Evolutionary conservation across 2,329 filamentous ascomycete genomes (phyloP).

Genomic region (Trichoderma arundinaceum): DNA sequence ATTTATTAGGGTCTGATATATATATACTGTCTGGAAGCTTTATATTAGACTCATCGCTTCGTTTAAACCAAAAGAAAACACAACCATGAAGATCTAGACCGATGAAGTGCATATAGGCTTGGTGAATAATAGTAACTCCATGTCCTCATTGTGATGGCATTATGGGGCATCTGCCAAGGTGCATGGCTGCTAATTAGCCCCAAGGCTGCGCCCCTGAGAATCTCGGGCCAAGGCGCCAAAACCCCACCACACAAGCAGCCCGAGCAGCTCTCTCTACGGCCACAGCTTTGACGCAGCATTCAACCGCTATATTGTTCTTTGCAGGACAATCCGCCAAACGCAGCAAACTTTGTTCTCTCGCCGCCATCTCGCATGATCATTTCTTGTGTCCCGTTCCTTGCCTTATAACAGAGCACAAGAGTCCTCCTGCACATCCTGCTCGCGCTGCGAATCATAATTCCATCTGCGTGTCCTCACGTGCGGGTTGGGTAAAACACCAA

Average conservation of each 20-base stretch:
- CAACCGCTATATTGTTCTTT: conserved; percentile 1
- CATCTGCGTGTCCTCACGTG: not conserved
- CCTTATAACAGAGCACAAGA: not conserved
- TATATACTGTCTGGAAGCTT: too few relatives aligned
- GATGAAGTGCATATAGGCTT: not conserved
- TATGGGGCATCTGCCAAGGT: not conserved
- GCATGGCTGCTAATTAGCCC: conserved; percentile 14
- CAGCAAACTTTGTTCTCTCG: not conserved
- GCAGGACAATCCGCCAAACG: not conserved
- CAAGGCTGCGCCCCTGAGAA: conserved; percentile 9
- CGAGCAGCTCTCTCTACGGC: not conserved
- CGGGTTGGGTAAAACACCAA: not conserved
- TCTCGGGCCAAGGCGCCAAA: not conserved
- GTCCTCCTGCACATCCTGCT: not conserved
- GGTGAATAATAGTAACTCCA: too few relatives aligned
- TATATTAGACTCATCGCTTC: too few relatives aligned
- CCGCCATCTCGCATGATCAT: not conserved
- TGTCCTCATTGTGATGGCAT: not conserved
- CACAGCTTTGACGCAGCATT: not conserved
- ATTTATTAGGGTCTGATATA: too few relatives aligned
- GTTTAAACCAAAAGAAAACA: too few relatives aligned
- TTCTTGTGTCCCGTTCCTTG: not conserved
- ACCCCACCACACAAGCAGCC: not conserved
- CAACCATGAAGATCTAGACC: not conserved
- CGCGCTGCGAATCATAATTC: not conserved